Base-by-base conservation (phyloP, 2,329 filamentous ascomycete species). In the Monosporascus cannonballus region DNA sequence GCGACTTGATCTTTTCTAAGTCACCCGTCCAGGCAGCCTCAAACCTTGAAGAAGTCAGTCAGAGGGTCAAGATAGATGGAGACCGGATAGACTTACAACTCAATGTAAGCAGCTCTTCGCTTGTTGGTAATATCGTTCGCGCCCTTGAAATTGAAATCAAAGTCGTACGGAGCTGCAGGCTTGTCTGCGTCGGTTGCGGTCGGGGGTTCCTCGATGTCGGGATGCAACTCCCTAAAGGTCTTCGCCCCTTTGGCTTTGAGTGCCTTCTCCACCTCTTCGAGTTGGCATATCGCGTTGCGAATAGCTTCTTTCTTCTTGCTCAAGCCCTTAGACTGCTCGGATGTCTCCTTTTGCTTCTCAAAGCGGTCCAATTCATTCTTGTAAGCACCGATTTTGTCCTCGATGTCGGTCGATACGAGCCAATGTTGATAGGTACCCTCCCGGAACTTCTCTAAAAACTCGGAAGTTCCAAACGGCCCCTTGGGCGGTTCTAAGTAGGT, bases 1-100 rank as follows among this genome's bases (percentile, higher is more conserved):
- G 71, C 15, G 71, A 67, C 62, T 87, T 89, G 67, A 93, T 81
- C 3, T 73, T 81, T 1, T 81, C 73, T 1, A 87, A 58, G 59
- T 94, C 81, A n/a, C 85, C 86, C 4, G 61, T 61, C 87, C 87
- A 94, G 4, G 83, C 83, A 37, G 88, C 88, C 63, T 93, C 83
- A 65, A 89, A 88, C 7, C 80, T 83, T 51, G 6, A n/a, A 11
- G 6, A 9, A 20, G 54, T 71, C 47, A 69, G 65, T 50, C 22
- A 24, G n/a, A 6, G n/a, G n/a, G 25, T 24, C 11, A 45, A 47
- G 15, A 36, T 20, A 37, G 2, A 25, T 22, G 25, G 15, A 45
- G 15, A 11, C 47, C 39, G 20, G 47, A 5, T 8, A n/a, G 3
- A 74, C 80, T 76, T 70, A 85, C 72, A 93, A 68, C 56, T 80